Conservation (phyloP, 202 grass and related monocot species). For the Dendrocalamus latiflorus region DNA sequence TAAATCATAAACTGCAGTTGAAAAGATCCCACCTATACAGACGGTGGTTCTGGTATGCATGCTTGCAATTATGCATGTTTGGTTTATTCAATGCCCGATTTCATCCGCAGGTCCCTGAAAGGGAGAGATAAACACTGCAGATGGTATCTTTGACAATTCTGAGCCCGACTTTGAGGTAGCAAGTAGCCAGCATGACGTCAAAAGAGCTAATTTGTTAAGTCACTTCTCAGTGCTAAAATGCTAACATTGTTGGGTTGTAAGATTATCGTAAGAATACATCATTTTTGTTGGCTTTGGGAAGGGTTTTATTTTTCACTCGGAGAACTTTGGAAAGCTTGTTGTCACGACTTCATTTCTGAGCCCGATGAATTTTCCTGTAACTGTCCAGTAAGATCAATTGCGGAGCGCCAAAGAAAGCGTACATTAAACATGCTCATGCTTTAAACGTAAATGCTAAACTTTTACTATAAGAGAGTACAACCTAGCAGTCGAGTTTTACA, state of each 20-base stretch:
- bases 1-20: too few species aligned
- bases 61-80: not conserved
- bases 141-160: too few species aligned
- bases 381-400: too few species aligned
- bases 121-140: not conserved
- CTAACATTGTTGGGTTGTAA: not conserved
- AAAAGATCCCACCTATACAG: too few species aligned
- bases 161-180: not conserved
- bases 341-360: too few species aligned
- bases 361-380: too few species aligned
- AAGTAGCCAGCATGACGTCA: not conserved
- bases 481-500: too few species aligned
- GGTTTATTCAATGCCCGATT: not conserved
- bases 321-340: not conserved
- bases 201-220: not conserved
- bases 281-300: not conserved
- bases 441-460: too few species aligned
- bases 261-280: not conserved
- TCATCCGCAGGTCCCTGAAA: not conserved
- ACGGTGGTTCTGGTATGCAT: not conserved
- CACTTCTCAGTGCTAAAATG: not conserved
- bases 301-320: not conserved
- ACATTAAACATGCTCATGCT: too few species aligned
- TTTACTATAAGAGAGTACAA: too few species aligned
- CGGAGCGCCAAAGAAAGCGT: too few species aligned